Base-by-base conservation (phyloP, 1,139 yeast species). In the Hemisphaericaspora subhashii region DNA sequence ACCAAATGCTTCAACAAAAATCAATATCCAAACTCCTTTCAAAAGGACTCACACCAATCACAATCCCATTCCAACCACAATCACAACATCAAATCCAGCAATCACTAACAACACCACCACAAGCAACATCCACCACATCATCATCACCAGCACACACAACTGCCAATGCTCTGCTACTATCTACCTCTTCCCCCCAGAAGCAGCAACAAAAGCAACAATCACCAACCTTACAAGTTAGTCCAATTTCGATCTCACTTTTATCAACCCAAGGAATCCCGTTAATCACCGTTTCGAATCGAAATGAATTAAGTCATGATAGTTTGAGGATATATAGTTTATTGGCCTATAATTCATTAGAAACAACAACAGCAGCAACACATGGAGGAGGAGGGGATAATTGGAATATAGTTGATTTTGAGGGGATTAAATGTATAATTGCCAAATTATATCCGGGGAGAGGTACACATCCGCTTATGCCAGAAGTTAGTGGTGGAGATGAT, bases 1-100 rank as follows among this genome's bases (percentile, higher is more conserved):
- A n/a, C n/a, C n/a, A n/a, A n/a, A n/a, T 77, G 82, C 63, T 77
- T 35, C 78, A 74, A 46, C 72, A 72, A 47, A 66, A 64, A 42
- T 71, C 71, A 42, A 64, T 77, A 31, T 59, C 76, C 9, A 55
- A 60, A 33, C 60, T 76, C 13, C 57, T 77, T 36, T 54, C 68
- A 15, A 75, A 72, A 51, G 74, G 66, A 3, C 57, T 76, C 38
- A 50, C 47, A 11, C 68, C 72, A 5, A 50, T 55, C 6, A 16
- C 37, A 38, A 24, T 18, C n/a, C 23, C 38, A 21, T 8, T 7
- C 1, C 26, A 26, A 26, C 21, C 15, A 16, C 9, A 12, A 15
- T 12, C 11, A n/a, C 22, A 31, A 14, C 34, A 31, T 22, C 6
- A 21, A 13, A 4, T 15, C n/a, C 16, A 11, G 4, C 31, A 16